phyloP scores from a whole-genome alignment of 108 stramenopile species.

The Mediolabrus comicus region DNA sequence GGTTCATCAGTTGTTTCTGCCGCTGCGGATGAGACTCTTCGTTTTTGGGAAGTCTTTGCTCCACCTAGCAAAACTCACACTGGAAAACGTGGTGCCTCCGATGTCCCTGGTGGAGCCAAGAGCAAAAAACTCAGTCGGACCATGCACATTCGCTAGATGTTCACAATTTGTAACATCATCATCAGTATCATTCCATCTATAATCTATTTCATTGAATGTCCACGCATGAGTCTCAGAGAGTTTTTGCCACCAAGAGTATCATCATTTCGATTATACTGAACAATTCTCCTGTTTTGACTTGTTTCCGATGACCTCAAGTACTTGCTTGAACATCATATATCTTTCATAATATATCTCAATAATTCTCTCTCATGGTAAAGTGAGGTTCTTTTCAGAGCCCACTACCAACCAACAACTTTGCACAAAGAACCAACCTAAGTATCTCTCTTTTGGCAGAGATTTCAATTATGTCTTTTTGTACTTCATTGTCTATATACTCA shows the following conservation, averaged over 20 bases:
- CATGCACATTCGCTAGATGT: slow-evolving; percentile 62
- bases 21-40: slow-evolving; percentile 97
- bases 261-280: slow-evolving; percentile 20
- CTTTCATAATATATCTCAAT: slow-evolving; percentile 8
- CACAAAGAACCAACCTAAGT: slow-evolving; percentile 24
- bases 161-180: not conserved
- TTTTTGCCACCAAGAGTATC: slow-evolving; percentile 3
- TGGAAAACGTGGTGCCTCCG: slow-evolving; percentile 49
- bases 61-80: slow-evolving; percentile 52
- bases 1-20: slow-evolving; percentile 94
- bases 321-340: slow-evolving; percentile 22
- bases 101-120: slow-evolving; percentile 34
- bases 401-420: slow-evolving; percentile 36
- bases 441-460: too few relatives aligned
- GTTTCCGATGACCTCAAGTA: slow-evolving; percentile 13
- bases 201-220: slow-evolving; percentile 12
- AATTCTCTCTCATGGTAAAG: slow-evolving; percentile 38
- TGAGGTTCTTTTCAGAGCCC: slow-evolving; percentile 48
- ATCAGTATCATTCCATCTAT: not conserved
- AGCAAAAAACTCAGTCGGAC: slow-evolving; percentile 59
- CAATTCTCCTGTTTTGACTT: slow-evolving; percentile 1
- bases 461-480: not conserved
- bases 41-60: slow-evolving; percentile 98
- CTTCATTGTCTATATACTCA: not conserved
- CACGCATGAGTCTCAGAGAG: slow-evolving; percentile 42